Percentiles rank a stretch among this genome's conserved stretches.
Evolutionary conservation across 202 grass and related monocot species (phyloP).

Genomic region (Setaria italica): DNA sequence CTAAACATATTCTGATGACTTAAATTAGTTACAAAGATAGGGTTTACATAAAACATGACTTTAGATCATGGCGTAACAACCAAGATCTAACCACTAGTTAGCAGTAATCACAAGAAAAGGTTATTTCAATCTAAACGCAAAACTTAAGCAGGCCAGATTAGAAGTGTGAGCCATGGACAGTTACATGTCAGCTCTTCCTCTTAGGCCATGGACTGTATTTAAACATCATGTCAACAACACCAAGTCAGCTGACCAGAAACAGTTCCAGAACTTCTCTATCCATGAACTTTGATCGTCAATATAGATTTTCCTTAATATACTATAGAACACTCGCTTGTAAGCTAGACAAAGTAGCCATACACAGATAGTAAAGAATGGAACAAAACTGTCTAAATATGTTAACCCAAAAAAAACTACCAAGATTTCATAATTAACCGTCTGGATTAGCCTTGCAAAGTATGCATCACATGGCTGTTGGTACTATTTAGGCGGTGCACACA

Average conservation of each 20-base stretch:
- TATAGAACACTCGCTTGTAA: not conserved
- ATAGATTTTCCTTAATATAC: not conserved
- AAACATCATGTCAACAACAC: not conserved
- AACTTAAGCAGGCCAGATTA: not conserved
- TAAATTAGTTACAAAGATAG: not conserved
- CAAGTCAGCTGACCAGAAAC: not conserved
- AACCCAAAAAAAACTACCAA: not conserved
- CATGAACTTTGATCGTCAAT: not conserved
- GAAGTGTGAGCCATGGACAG: not conserved
- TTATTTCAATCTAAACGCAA: not conserved
- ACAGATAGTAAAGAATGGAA: not conserved
- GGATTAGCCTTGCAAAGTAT: constrained; percentile 13
- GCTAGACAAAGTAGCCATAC: not conserved
- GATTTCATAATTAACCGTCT: not conserved
- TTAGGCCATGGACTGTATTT: not conserved
- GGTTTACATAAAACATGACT: not conserved
- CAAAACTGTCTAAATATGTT: not conserved
- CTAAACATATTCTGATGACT: not conserved
- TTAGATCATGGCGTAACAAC: not conserved
- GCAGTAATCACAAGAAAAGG: not conserved
- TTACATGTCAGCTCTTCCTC: not conserved
- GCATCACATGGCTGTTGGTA: not conserved
- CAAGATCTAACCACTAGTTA: not conserved
- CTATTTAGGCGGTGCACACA: not conserved
- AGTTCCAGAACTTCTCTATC: not conserved